These are phyloP conservation scores for Cercophora samala DNA, from an alignment of 495 filamentous ascomycete genomes.

Conservation along the genomic window DNA sequence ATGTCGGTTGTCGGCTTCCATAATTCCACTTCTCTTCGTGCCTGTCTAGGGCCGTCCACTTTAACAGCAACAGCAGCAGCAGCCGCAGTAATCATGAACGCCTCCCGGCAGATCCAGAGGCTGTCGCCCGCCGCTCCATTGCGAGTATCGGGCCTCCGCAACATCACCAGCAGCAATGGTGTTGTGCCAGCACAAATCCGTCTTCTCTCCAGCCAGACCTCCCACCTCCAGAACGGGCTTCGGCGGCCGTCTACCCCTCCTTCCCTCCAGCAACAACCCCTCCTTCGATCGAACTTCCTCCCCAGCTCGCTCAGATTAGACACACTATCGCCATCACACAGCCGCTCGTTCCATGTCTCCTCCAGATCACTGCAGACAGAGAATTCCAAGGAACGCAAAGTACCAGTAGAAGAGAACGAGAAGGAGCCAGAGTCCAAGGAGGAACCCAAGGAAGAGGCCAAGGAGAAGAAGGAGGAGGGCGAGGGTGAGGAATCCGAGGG, in stretches of 20 bases:
- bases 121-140: conserved; percentile 39
- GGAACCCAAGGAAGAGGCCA: conserved; percentile 42
- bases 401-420: conserved; percentile 32
- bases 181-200: conserved; percentile 54
- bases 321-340: conserved; percentile 31
- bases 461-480: conserved; percentile 47
- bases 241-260: conserved; percentile 27
- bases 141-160: conserved; percentile 38
- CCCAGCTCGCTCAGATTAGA: conserved; percentile 35
- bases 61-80: conserved; percentile 8
- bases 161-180: conserved; percentile 44
- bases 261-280: conserved; percentile 23
- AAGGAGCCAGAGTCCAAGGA: conserved; percentile 30
- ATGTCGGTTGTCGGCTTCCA: conserved; percentile 11
- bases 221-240: conserved; percentile 22
- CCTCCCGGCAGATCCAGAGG: conserved; percentile 43
- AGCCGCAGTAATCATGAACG: conserved; percentile 41
- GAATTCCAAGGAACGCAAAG: conserved; percentile 33
- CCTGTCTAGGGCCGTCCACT: conserved; percentile 4
- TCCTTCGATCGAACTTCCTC: conserved; percentile 47
- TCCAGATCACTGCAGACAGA: conserved; percentile 33
- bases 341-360: conserved; percentile 44
- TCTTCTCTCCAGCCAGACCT: conserved; percentile 45
- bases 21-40: neutral
- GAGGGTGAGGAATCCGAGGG: conserved; percentile 43